phyloP scores from a whole-genome alignment of 176 grass and related monocot species.

The Panicum miliaceum region DNA sequence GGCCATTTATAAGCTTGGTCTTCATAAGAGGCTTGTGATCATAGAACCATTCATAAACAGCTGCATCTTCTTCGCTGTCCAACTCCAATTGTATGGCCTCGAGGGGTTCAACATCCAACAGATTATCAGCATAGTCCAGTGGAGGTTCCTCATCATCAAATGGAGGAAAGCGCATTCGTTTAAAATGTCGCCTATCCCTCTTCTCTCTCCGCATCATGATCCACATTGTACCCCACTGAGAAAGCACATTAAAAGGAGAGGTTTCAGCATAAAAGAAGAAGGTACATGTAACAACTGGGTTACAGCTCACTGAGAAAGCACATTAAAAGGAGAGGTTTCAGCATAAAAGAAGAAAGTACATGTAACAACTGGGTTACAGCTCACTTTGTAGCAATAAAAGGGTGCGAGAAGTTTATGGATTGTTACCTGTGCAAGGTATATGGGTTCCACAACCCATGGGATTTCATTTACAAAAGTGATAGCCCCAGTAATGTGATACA shows the following conservation, averaged over 20 bases:
- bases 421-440: constrained; percentile 89
- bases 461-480: constrained; percentile 98
- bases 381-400: not conserved
- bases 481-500: constrained; percentile 97
- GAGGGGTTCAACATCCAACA: constrained; percentile 91
- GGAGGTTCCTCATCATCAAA: constrained; percentile 99
- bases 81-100: constrained; percentile 96
- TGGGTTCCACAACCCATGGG: constrained; percentile 94
- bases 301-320: constrained; percentile 58
- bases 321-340: constrained; percentile 18
- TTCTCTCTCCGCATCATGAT: constrained; percentile 99
- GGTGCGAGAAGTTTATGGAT: not conserved
- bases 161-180: constrained; percentile 98
- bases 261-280: constrained; percentile 16
- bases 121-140: constrained; percentile 96
- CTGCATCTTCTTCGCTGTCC: constrained; percentile 92
- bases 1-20: constrained; percentile 92
- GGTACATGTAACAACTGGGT: not conserved
- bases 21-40: constrained; percentile 99
- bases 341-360: not conserved
- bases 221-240: constrained; percentile 98
- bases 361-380: not conserved
- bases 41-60: constrained; percentile 96
- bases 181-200: constrained; percentile 92
- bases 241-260: constrained; percentile 28